Percentiles rank a stretch among this genome's conserved stretches.
Conservation (phyloP, 106 monocot species). For the Chionographis japonica region DNA sequence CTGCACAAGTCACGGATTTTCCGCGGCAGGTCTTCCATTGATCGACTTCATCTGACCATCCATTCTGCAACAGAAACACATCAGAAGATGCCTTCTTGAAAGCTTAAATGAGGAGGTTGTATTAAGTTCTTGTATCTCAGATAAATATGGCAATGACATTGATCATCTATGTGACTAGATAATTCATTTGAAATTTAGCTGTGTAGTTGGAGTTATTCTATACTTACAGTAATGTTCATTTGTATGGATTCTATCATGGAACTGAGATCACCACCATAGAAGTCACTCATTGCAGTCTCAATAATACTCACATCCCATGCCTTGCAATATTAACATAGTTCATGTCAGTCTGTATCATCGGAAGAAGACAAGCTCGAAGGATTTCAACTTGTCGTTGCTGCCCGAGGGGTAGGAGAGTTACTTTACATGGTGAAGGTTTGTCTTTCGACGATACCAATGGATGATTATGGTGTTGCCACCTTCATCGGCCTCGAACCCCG, state of each 20-base stretch:
- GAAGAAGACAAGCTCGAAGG: not conserved
- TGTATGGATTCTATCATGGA: conserved; percentile 45
- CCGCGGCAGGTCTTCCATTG: conserved; percentile 48
- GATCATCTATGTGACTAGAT: too few relatives aligned
- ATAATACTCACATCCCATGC: conserved; percentile 65
- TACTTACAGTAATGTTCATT: conserved; percentile 56
- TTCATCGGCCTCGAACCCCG: conserved; percentile 46
- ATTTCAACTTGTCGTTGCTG: not conserved
- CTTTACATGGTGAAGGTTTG: conserved; percentile 72
- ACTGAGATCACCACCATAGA: conserved; percentile 33
- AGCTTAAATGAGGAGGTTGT: too few relatives aligned
- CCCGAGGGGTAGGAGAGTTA: too few relatives aligned
- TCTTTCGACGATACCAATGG: conserved; percentile 67
- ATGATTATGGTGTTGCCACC: conserved; percentile 82
- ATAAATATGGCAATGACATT: too few relatives aligned
- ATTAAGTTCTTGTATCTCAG: too few relatives aligned
- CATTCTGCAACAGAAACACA: conserved; percentile 21
- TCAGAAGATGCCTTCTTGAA: too few relatives aligned
- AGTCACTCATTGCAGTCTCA: conserved; percentile 52
- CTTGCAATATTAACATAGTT: conserved; percentile 10
- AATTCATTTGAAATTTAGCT: too few relatives aligned
- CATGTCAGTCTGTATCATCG: not conserved
- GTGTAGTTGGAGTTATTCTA: too few relatives aligned
- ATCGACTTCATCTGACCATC: conserved; percentile 32
- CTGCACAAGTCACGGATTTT: conserved; percentile 28